A percentile compares a stretch with the other conserved stretches of the same genome.
Conservation (phyloP, 257 asterid species). For the Galeopsis tetrahit region DNA sequence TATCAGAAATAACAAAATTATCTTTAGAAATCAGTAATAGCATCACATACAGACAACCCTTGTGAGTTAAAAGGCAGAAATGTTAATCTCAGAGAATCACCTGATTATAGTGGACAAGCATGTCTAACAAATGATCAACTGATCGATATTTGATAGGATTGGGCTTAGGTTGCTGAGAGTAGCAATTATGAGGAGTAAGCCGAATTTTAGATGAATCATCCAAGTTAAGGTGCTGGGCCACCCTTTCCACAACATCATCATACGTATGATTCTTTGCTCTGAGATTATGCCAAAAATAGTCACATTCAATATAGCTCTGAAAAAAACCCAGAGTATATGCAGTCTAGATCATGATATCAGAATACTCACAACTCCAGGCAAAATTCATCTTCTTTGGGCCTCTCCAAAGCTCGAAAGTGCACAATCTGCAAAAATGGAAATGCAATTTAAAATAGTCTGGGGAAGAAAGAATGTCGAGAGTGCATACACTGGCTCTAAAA, state of each 20-base stretch:
- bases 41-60: background rate
- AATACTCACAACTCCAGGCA: conserved; percentile 87
- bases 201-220: conserved; percentile 92
- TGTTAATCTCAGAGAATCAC: conserved; percentile 39
- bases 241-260: conserved; percentile 93
- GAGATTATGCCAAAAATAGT: conserved; percentile 39
- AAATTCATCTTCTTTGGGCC: conserved; percentile 94
- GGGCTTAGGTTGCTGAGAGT: conserved; percentile 98
- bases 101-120: conserved; percentile 99
- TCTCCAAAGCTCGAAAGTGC: conserved; percentile 87
- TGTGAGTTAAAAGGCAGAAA: background rate
- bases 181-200: conserved; percentile 97
- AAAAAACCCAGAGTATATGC: conserved; percentile 10
- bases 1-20: conserved; percentile 36
- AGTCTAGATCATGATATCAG: conserved; percentile 26
- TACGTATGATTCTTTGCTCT: conserved; percentile 92
- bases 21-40: conserved; percentile 27
- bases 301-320: conserved; percentile 21
- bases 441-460: conserved; percentile 24
- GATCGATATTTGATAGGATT: conserved; percentile 85
- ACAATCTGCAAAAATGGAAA: conserved; percentile 63
- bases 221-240: conserved; percentile 79
- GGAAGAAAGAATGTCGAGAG: background rate
- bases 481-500: background rate
- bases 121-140: conserved; percentile 83